Evolutionary conservation across 169 alveolate species (phyloP).

Genomic region (Prorocentrum cordatum): DNA sequence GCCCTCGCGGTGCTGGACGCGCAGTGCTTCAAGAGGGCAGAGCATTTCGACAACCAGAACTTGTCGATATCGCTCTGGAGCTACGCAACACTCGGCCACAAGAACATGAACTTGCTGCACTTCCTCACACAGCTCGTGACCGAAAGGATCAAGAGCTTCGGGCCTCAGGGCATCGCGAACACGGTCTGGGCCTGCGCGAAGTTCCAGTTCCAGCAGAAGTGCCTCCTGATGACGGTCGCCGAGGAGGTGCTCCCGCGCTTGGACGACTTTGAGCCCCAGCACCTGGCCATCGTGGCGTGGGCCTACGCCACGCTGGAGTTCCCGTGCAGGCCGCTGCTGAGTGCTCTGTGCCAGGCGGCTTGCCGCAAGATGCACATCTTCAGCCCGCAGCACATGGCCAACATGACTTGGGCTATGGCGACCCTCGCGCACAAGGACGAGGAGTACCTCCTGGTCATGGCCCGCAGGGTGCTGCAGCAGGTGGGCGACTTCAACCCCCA

Average conservation of each 20-base stretch:
- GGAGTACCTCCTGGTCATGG: conserved; percentile 29
- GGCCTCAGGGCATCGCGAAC: conserved; percentile 53
- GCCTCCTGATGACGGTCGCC: conserved; percentile 58
- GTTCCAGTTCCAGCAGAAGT: conserved; percentile 61
- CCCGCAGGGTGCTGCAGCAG: conserved; percentile 30
- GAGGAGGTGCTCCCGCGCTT: conserved; percentile 21
- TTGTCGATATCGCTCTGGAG: conserved; percentile 59
- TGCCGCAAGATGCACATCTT: background rate
- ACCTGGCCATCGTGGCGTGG: conserved; percentile 58
- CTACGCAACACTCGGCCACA: conserved; percentile 57
- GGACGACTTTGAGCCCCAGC: conserved; percentile 65
- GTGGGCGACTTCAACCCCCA: background rate
- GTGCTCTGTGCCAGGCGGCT: conserved; percentile 32
- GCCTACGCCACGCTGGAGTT: conserved; percentile 65
- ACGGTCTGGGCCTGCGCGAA: conserved; percentile 57
- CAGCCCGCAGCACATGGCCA: conserved; percentile 70
- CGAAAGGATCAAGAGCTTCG: conserved; percentile 59
- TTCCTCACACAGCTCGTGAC: conserved; percentile 56
- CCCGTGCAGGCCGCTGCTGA: conserved; percentile 55
- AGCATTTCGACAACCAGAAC: conserved; percentile 39
- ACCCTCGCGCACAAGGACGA: conserved; percentile 58
- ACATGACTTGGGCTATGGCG: conserved; percentile 69
- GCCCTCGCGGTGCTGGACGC: conserved; percentile 20
- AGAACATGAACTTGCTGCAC: conserved; percentile 51
- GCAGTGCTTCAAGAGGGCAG: conserved; percentile 37